A percentile compares a stretch with the other conserved stretches of the same genome.
Evolutionary conservation across 352 stramenopile species (phyloP).

Genomic region (Blastocystis sp.): DNA sequence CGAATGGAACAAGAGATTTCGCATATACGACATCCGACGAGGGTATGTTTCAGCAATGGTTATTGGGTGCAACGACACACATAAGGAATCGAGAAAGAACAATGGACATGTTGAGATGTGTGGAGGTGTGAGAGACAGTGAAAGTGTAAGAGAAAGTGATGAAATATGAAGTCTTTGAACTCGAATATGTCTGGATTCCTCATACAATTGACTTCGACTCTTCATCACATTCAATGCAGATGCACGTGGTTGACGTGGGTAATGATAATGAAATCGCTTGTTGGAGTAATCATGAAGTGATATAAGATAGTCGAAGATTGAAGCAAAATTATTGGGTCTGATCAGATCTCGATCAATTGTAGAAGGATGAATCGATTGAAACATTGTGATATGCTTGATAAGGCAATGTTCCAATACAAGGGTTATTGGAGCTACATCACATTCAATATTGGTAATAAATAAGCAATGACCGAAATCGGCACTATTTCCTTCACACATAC

Average conservation of each 20-base stretch:
- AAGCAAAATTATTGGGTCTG: not conserved
- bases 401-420: not conserved
- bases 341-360: not conserved
- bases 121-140: not conserved
- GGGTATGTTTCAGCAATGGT: conserved; percentile 1
- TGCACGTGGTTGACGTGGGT: not conserved
- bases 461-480: not conserved
- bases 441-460: not conserved
- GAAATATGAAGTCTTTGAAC: not conserved
- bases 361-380: not conserved
- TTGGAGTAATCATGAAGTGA: not conserved
- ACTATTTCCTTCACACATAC: not conserved
- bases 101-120: not conserved
- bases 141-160: not conserved
- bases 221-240: not conserved
- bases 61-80: not conserved
- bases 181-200: conserved; percentile 22
- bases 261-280: not conserved
- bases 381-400: not conserved
- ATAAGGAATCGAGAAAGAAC: not conserved
- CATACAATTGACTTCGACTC: not conserved
- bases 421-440: not conserved
- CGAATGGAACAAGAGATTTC: not conserved
- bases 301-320: not conserved
- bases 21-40: not conserved